Conservation (phyloP, 2,329 filamentous ascomycete species). For the Trichoderma pleuroti region DNA sequence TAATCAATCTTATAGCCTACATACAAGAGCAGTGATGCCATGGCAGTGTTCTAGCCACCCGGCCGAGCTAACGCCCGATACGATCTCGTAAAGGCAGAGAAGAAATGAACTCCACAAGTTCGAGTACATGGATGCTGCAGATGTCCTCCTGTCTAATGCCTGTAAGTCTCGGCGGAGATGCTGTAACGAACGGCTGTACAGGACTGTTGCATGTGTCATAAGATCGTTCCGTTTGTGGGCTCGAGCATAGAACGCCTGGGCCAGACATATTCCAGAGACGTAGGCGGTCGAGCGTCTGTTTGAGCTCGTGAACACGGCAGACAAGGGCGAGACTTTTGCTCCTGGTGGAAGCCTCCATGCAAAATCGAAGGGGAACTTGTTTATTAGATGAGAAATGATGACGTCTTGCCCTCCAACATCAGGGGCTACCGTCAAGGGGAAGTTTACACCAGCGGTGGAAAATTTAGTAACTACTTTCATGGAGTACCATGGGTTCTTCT, state of each 20-base stretch:
- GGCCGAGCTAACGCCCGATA: background rate
- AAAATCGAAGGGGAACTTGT: background rate
- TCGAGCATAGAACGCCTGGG: background rate
- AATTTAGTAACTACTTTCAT: background rate
- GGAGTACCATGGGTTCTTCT: background rate
- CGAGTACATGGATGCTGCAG: background rate
- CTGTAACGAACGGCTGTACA: background rate
- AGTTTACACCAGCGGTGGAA: background rate
- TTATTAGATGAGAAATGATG: background rate
- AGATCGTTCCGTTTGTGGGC: background rate
- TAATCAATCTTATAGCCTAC: background rate
- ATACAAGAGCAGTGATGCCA: background rate
- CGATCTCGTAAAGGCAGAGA: slow-evolving; percentile 1
- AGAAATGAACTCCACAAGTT: slow-evolving; percentile 4
- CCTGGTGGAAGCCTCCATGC: background rate
- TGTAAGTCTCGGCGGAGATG: background rate
- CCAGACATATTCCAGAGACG: background rate
- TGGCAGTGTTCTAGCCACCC: background rate
- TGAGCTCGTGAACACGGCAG: background rate
- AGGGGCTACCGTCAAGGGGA: background rate
- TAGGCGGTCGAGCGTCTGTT: background rate
- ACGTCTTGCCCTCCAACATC: background rate
- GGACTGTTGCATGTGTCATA: background rate
- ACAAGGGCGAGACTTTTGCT: background rate
- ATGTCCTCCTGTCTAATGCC: background rate